phyloP scores from a whole-genome alignment of 352 stramenopile genomes.

The Globisporangium acanthophoron region DNA sequence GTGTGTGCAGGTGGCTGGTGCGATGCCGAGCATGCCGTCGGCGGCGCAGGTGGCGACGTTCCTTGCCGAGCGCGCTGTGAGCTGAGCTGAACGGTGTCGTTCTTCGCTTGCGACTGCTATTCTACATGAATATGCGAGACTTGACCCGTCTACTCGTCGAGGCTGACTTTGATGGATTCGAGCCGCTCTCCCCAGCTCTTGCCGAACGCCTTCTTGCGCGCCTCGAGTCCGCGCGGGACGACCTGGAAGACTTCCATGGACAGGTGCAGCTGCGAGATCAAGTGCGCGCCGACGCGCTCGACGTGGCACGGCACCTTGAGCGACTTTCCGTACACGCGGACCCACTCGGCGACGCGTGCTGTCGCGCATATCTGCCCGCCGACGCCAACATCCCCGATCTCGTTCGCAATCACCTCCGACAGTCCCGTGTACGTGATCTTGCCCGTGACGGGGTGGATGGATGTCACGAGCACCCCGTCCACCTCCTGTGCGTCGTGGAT shows the following conservation, averaged over 20 bases:
- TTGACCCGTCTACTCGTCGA: neutral
- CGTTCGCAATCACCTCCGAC: conserved; percentile 53
- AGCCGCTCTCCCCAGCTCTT: conserved; percentile 13
- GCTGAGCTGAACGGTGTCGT: neutral
- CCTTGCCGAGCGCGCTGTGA: conserved; percentile 11
- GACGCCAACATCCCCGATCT: conserved; percentile 37
- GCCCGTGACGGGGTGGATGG: conserved; percentile 37
- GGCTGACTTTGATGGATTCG: conserved; percentile 15
- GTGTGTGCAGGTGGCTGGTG: conserved; percentile 57
- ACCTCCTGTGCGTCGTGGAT: conserved; percentile 40
- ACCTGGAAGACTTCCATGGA: conserved; percentile 35
- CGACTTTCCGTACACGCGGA: conserved; percentile 22
- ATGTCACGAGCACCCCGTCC: conserved; percentile 42
- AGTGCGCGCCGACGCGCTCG: conserved; percentile 21
- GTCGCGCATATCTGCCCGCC: conserved; percentile 54
- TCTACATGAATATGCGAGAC: too few species aligned
- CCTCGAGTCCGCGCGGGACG: conserved; percentile 26
- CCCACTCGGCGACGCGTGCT: conserved; percentile 30
- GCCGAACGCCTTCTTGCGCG: conserved; percentile 28
- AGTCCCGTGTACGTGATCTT: conserved; percentile 50
- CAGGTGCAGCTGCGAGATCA: conserved; percentile 30
- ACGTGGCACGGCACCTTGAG: conserved; percentile 20
- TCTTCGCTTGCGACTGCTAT: too few species aligned
- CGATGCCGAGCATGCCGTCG: conserved; percentile 64
- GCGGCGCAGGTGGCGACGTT: conserved; percentile 26